Percentiles rank a stretch among this genome's conserved stretches.
phyloP scores from a whole-genome alignment of 495 filamentous ascomycete genomes.

The Talaromyces wortmannii region DNA sequence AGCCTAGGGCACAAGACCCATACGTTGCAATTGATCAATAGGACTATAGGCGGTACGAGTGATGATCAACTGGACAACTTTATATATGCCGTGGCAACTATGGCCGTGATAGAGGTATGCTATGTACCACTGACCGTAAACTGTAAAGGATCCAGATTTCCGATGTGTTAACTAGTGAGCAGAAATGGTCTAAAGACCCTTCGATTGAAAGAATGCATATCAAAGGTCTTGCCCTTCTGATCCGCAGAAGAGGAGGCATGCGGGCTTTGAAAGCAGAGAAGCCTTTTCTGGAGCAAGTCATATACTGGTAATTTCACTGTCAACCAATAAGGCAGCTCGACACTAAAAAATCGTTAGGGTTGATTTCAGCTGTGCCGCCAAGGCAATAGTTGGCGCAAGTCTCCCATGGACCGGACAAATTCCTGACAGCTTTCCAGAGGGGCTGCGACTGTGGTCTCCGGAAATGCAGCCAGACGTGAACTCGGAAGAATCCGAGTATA shows the following conservation, averaged over 20 bases:
- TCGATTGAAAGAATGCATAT: slow-evolving; percentile 24
- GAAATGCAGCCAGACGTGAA: slow-evolving; percentile 13
- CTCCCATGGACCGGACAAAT: slow-evolving; percentile 17
- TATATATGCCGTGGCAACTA: slow-evolving; percentile 21
- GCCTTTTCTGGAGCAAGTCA: slow-evolving; percentile 17
- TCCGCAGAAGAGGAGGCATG: slow-evolving; percentile 19
- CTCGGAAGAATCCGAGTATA: slow-evolving; percentile 14
- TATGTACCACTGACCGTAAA: background rate
- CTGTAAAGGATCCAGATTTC: no score
- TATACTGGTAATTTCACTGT: slow-evolving; percentile 16
- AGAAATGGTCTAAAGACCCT: slow-evolving; percentile 25
- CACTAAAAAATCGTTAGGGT: slow-evolving; percentile 13
- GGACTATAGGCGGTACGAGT: slow-evolving; percentile 15
- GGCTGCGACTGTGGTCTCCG: slow-evolving; percentile 12
- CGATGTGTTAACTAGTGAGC: slow-evolving; percentile 5
- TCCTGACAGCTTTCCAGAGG: slow-evolving; percentile 10
- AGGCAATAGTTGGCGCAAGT: slow-evolving; percentile 16
- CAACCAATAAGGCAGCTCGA: background rate
- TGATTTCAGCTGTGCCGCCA: slow-evolving; percentile 20
- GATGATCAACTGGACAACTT: slow-evolving; percentile 15
- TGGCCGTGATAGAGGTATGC: slow-evolving; percentile 25
- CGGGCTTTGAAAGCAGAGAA: slow-evolving; percentile 13
- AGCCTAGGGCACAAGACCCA: slow-evolving; percentile 24
- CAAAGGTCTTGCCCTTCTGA: slow-evolving; percentile 17
- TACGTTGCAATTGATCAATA: slow-evolving; percentile 18